These are phyloP conservation scores for Fusarium burgessii DNA, from an alignment of 2,329 filamentous ascomycete genomes.

Conservation along the genomic window DNA sequence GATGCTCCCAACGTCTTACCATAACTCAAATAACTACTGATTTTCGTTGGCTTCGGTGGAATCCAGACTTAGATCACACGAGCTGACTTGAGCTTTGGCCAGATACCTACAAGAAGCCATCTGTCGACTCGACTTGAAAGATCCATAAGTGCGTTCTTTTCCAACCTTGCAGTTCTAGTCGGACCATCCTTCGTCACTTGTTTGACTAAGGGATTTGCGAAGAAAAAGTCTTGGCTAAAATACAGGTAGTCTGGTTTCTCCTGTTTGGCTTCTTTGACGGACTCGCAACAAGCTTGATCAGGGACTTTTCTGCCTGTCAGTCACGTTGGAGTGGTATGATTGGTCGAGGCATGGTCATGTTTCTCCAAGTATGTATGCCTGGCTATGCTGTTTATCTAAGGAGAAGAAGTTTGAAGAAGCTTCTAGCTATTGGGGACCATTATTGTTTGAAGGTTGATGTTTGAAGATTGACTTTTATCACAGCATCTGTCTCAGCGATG, in stretches of 20 bases:
- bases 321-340: not conserved
- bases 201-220: constrained; percentile 12
- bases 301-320: too few species aligned
- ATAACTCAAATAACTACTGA: constrained; percentile 8
- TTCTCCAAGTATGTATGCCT: not conserved
- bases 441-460: not conserved
- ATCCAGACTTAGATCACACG: constrained; percentile 6
- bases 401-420: not conserved
- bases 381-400: not conserved
- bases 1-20: not conserved
- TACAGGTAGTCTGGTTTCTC: constrained; percentile 26
- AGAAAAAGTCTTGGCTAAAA: constrained; percentile 24
- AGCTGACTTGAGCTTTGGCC: constrained; percentile 20
- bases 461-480: not conserved
- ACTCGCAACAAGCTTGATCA: not conserved
- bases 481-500: not conserved
- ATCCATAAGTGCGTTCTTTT: constrained; percentile 13
- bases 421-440: not conserved
- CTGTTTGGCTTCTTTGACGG: constrained; percentile 8
- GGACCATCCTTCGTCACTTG: constrained; percentile 24
- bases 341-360: not conserved
- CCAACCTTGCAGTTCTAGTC: constrained; percentile 12
- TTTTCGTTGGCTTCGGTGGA: not conserved
- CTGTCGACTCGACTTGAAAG: constrained; percentile 8
- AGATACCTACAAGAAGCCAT: not conserved